Evolutionary conservation across 495 filamentous ascomycete genomes (phyloP).

Genomic region (Entonaema liquescens): DNA sequence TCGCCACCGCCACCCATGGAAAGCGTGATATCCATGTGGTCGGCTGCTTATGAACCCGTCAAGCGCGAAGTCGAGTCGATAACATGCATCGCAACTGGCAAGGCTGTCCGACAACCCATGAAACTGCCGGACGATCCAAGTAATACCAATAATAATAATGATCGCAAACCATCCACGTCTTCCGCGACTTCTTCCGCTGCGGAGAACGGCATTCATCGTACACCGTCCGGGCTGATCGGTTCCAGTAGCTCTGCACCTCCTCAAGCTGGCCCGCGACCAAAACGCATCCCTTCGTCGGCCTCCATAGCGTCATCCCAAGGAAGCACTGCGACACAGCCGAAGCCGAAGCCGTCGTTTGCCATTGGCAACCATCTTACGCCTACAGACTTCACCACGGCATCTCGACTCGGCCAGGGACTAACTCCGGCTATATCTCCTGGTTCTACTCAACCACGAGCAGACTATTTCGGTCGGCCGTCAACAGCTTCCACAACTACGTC

Average conservation of each 20-base stretch:
- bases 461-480: constrained; percentile 63
- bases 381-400: constrained; percentile 59
- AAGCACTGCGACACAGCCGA: constrained; percentile 25
- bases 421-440: constrained; percentile 41
- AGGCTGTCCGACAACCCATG: constrained; percentile 73
- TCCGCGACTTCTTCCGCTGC: constrained; percentile 22
- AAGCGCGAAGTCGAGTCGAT: constrained; percentile 80
- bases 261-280: constrained; percentile 42
- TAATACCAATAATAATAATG: constrained; percentile 10
- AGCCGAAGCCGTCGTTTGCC: constrained; percentile 36
- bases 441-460: constrained; percentile 47
- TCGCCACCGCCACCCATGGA: constrained; percentile 78
- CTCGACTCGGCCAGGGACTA: constrained; percentile 47
- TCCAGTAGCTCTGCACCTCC: constrained; percentile 33
- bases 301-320: constrained; percentile 44
- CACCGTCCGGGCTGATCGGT: constrained; percentile 49
- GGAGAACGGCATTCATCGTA: constrained; percentile 43
- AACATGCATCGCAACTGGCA: constrained; percentile 73
- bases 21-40: constrained; percentile 75
- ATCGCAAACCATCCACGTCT: constrained; percentile 29
- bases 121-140: constrained; percentile 46
- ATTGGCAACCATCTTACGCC: constrained; percentile 49
- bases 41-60: constrained; percentile 68
- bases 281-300: constrained; percentile 50
- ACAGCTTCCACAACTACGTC: constrained; percentile 48